A percentile compares a stretch with the other conserved stretches of the same genome.
These are phyloP conservation scores for Aspergillus sp. DNA, from an alignment of 2,329 filamentous ascomycete species.

Conservation along the genomic window DNA sequence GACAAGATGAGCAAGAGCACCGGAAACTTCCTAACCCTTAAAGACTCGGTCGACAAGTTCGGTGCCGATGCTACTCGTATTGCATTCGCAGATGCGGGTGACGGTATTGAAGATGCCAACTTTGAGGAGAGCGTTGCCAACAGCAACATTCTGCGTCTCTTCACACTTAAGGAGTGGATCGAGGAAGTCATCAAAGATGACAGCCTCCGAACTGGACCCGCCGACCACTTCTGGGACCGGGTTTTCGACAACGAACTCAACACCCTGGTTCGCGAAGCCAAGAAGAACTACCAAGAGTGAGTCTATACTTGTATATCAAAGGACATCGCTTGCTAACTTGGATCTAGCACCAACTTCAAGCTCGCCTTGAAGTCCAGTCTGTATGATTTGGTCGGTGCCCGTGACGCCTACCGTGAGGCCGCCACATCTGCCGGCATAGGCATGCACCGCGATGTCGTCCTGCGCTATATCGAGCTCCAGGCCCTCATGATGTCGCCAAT, in stretches of 20 bases:
- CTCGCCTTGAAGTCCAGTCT: conserved; percentile 81
- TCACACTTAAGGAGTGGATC: conserved; percentile 83
- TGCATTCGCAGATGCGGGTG: conserved; percentile 89
- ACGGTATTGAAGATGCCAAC: conserved; percentile 93
- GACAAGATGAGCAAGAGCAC: conserved; percentile 99
- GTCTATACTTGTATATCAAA: conserved; percentile 19
- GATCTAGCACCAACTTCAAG: conserved; percentile 69
- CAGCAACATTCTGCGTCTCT: conserved; percentile 82
- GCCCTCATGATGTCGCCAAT: conserved; percentile 79
- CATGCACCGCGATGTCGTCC: conserved; percentile 80
- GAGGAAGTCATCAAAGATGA: conserved; percentile 78
- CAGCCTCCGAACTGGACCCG: conserved; percentile 72
- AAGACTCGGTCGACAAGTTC: conserved; percentile 84
- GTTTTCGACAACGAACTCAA: conserved; percentile 96
- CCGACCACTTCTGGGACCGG: conserved; percentile 77
- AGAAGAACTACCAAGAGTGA: conserved; percentile 71
- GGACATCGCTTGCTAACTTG: conserved; percentile 15
- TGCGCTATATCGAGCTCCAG: conserved; percentile 83
- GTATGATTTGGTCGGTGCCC: conserved; percentile 86
- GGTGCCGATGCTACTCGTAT: conserved; percentile 91
- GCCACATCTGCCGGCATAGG: conserved; percentile 73
- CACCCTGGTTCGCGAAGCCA: conserved; percentile 73
- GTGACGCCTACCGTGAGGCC: conserved; percentile 87
- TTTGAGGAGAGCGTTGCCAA: conserved; percentile 96
- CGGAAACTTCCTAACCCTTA: conserved; percentile 92